A percentile compares a stretch with the other conserved stretches of the same genome.
These are phyloP conservation scores for Wickerhamomyces tratensis DNA, from an alignment of 805 yeast species.

Conservation along the genomic window DNA sequence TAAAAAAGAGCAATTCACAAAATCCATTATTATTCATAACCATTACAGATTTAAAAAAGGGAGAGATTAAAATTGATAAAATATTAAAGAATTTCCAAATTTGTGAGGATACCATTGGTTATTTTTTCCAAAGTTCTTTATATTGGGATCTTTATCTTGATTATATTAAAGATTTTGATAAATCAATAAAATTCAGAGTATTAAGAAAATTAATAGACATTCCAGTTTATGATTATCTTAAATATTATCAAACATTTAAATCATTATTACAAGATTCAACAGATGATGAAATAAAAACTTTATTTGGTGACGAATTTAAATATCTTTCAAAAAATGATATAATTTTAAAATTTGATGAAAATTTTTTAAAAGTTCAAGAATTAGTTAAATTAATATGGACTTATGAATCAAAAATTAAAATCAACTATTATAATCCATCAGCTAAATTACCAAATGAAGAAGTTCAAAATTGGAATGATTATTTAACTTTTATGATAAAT, in stretches of 20 bases:
- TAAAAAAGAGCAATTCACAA: constrained; percentile 1
- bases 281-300: no score
- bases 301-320: no score
- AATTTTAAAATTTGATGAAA: constrained; percentile 31
- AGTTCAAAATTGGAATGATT: constrained; percentile 47
- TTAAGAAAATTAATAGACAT: constrained; percentile 23
- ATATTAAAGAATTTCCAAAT: constrained; percentile 35
- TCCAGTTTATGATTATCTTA: constrained; percentile 84
- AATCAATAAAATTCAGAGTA: constrained; percentile 31
- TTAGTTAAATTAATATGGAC: constrained; percentile 57
- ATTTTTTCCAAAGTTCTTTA: constrained; percentile 66
- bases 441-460: constrained; percentile 33
- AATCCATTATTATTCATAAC: neutral
- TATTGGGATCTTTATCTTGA: constrained; percentile 76
- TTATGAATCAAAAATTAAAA: constrained; percentile 56
- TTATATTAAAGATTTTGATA: constrained; percentile 30
- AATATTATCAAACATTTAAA: constrained; percentile 47
- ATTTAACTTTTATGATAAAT: constrained; percentile 29
- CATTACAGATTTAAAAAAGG: no score
- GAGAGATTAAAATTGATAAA: constrained; percentile 11
- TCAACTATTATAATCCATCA: constrained; percentile 39
- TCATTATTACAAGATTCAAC: constrained; percentile 14
- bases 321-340: constrained; percentile 5
- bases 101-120: constrained; percentile 47
- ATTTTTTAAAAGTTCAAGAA: constrained; percentile 37